phyloP scores from a whole-genome alignment of 2,329 filamentous ascomycete genomes.

The Phaeosphaeria sp. region DNA sequence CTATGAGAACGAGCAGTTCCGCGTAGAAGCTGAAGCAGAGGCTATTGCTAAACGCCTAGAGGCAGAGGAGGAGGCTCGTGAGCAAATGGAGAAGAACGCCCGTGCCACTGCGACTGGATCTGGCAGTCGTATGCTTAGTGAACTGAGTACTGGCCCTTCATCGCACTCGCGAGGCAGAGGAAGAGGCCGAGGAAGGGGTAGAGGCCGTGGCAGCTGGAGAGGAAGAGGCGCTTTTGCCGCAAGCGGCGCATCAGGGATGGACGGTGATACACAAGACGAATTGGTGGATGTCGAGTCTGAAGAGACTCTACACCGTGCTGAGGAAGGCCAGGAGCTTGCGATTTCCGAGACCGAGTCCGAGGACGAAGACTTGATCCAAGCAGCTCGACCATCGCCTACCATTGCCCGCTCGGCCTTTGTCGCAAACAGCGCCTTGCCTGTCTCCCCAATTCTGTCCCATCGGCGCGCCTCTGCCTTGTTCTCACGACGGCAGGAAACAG shows the following conservation, averaged over 20 bases:
- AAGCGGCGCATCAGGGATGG: conserved; percentile 3
- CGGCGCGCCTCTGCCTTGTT: conserved; percentile 7
- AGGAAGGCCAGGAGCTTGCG: conserved; percentile 9
- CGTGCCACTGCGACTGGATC: conserved; percentile 11
- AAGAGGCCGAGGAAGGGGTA: conserved; percentile 19
- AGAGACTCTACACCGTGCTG: not conserved
- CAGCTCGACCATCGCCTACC: conserved; percentile 23
- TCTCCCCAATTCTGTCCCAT: conserved; percentile 19
- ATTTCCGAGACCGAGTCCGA: conserved; percentile 21
- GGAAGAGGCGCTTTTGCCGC: conserved; percentile 5
- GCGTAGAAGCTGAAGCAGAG: conserved; percentile 35
- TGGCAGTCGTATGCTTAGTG: conserved; percentile 18
- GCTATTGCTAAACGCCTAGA: conserved; percentile 25
- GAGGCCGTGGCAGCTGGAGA: conserved; percentile 23
- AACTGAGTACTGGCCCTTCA: conserved; percentile 11
- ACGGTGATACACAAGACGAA: conserved; percentile 4
- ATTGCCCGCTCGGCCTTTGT: conserved; percentile 39
- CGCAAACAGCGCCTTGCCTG: conserved; percentile 39
- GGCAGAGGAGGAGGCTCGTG: conserved; percentile 24
- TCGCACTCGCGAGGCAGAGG: conserved; percentile 12
- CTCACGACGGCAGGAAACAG: conserved; percentile 6
- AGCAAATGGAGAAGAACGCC: conserved; percentile 34
- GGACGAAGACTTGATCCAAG: conserved; percentile 11
- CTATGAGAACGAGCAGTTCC: conserved; percentile 43
- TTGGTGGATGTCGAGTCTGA: conserved; percentile 2